Percentiles rank a stretch among this genome's conserved stretches.
Conservation (phyloP, 495 filamentous ascomycete genomes). For the Penicillium manginii region DNA sequence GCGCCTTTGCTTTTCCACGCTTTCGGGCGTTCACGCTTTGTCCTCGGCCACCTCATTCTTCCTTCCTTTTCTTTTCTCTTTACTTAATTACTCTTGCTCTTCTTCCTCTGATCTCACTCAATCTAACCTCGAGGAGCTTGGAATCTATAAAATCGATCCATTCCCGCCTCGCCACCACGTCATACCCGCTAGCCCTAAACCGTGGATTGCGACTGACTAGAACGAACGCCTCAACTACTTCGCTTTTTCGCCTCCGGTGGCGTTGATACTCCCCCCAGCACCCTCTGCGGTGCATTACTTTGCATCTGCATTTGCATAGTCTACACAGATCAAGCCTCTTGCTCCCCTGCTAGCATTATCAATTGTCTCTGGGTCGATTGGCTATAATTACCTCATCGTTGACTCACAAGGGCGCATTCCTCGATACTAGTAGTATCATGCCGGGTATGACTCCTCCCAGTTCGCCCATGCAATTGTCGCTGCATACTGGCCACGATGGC, state of each 20-base stretch:
- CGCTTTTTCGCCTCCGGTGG: conserved; percentile 21
- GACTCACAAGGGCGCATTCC: neutral
- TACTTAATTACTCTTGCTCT: conserved; percentile 15
- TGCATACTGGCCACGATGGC: conserved; percentile 30
- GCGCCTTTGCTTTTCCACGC: conserved; percentile 2
- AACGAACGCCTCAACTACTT: conserved; percentile 6
- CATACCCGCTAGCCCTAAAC: conserved; percentile 22
- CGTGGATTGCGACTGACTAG: conserved; percentile 24
- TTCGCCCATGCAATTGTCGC: conserved; percentile 34
- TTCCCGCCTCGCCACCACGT: conserved; percentile 20
- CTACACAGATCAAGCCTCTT: no score
- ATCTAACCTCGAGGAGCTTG: neutral
- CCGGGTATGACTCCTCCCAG: conserved; percentile 14
- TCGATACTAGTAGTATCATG: neutral
- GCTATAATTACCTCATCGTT: conserved; percentile 2
- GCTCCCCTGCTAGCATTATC: no score
- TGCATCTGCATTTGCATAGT: neutral
- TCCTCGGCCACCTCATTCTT: neutral
- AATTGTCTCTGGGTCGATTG: neutral
- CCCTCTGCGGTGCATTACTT: neutral
- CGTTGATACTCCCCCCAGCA: conserved; percentile 6
- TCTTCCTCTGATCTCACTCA: conserved; percentile 9
- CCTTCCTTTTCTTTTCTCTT: conserved; percentile 11
- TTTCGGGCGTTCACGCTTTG: neutral
- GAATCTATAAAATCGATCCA: conserved; percentile 9